Evolutionary conservation across 768 basidiomycete genomes (phyloP).

Genomic region (Tubosaeta sp.): DNA sequence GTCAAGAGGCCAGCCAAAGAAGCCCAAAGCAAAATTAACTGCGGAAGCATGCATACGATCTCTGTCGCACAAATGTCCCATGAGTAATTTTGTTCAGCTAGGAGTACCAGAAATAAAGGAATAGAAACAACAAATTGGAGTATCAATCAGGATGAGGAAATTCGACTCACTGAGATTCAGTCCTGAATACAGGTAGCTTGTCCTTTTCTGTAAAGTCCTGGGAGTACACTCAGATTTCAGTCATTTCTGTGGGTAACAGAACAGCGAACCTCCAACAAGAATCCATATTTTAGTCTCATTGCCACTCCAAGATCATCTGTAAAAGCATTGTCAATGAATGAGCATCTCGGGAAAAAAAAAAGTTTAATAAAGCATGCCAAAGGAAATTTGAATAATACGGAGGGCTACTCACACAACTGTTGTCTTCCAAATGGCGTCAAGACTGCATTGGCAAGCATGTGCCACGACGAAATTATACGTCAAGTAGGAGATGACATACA

Average conservation of each 20-base stretch:
- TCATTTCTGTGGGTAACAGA: neutral
- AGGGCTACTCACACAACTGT: slow-evolving; percentile 61
- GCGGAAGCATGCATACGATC: slow-evolving; percentile 71
- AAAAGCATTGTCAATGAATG: neutral
- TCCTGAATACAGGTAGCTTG: slow-evolving; percentile 73
- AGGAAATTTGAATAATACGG: neutral
- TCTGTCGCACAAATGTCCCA: slow-evolving; percentile 33
- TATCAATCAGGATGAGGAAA: neutral
- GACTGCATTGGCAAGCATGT: slow-evolving; percentile 35
- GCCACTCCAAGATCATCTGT: slow-evolving; percentile 65
- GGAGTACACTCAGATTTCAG: slow-evolving; percentile 23
- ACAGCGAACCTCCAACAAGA: slow-evolving; percentile 52
- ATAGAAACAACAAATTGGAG: neutral
- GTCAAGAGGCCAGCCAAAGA: slow-evolving; percentile 72
- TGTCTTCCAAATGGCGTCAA: slow-evolving; percentile 89
- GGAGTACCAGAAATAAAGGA: no score
- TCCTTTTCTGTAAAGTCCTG: slow-evolving; percentile 57
- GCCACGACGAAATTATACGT: neutral
- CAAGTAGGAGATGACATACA: neutral
- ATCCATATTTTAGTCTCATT: slow-evolving; percentile 75
- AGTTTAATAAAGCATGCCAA: neutral
- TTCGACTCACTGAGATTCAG: slow-evolving; percentile 60
- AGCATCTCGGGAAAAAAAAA: neutral
- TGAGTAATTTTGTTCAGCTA: neutral
- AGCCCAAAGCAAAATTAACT: slow-evolving; percentile 66